A percentile compares a stretch with the other conserved stretches of the same genome.
These are phyloP conservation scores for Melanogaster broomeanus DNA, from an alignment of 768 basidiomycete genomes.

Conservation along the genomic window DNA sequence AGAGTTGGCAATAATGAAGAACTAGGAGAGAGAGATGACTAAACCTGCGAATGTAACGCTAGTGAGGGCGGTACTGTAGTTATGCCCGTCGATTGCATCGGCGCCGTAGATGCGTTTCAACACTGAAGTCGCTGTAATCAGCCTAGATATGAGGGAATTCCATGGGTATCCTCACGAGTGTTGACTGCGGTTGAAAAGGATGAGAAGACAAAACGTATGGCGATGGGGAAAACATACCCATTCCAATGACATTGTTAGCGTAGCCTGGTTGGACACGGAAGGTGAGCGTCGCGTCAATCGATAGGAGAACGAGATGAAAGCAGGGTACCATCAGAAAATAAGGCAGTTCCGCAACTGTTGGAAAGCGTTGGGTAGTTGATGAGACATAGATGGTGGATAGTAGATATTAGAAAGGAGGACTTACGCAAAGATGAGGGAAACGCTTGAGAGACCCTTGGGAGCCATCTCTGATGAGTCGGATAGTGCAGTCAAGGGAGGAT, in stretches of 20 bases:
- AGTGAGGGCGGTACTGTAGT: slow-evolving; percentile 64
- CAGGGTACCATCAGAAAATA: slow-evolving; percentile 78
- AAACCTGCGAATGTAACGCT: slow-evolving; percentile 83
- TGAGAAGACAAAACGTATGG: background rate
- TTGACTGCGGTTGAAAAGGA: slow-evolving; percentile 50
- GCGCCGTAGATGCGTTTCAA: slow-evolving; percentile 70
- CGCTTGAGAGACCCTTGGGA: slow-evolving; percentile 41
- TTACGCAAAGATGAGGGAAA: slow-evolving; percentile 86
- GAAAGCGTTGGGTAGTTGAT: slow-evolving; percentile 1
- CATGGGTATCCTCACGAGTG: slow-evolving; percentile 48
- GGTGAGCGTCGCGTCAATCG: slow-evolving; percentile 4
- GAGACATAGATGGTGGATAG: background rate
- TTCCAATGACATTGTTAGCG: slow-evolving; percentile 78
- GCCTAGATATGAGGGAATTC: background rate
- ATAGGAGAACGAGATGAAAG: background rate
- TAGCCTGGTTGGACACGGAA: slow-evolving; percentile 53
- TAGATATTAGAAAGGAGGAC: slow-evolving; percentile 31
- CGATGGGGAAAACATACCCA: slow-evolving; percentile 47
- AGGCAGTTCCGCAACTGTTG: slow-evolving; percentile 77
- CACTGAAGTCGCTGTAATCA: slow-evolving; percentile 42
- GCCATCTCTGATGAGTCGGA: slow-evolving; percentile 11
- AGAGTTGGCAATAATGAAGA: slow-evolving; percentile 70
- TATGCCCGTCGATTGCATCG: slow-evolving; percentile 46
- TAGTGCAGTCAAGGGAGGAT: background rate
- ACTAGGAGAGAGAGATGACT: slow-evolving; percentile 61